A percentile compares a stretch with the other conserved stretches of the same genome.
Evolutionary conservation across 345 rosid species (phyloP).

Genomic region (Gossypium rotundifolium): DNA sequence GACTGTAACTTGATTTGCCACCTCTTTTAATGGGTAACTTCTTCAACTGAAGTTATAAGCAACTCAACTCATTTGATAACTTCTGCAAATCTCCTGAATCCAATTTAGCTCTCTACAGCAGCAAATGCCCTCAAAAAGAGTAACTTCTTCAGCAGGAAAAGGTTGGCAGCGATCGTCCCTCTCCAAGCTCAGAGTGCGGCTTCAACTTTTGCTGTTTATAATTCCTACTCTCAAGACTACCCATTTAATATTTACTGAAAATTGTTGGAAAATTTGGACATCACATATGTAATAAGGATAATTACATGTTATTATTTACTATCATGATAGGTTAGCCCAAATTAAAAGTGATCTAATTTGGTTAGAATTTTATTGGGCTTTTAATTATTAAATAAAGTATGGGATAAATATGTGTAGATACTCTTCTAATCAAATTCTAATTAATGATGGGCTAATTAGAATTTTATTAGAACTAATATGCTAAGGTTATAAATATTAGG

Average conservation of each 20-base stretch:
- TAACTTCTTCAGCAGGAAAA: neutral
- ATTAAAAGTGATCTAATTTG: too few relatives aligned
- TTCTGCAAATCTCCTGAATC: neutral
- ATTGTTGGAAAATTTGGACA: too few relatives aligned
- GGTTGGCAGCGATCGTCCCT: neutral
- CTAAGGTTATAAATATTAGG: too few relatives aligned
- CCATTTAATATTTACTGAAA: neutral
- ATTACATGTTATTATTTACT: too few relatives aligned
- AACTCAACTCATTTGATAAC: neutral
- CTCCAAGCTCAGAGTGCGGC: neutral
- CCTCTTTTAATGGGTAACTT: constrained; percentile 61
- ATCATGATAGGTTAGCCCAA: too few relatives aligned
- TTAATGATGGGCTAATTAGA: too few relatives aligned
- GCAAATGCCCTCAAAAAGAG: neutral
- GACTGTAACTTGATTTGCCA: constrained; percentile 66
- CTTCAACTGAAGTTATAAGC: neutral
- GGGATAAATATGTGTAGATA: too few relatives aligned
- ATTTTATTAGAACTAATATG: too few relatives aligned
- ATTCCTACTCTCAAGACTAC: neutral
- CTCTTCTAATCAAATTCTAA: too few relatives aligned
- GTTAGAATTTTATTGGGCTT: too few relatives aligned
- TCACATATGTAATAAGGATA: too few relatives aligned
- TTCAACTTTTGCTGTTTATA: neutral
- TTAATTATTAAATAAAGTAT: too few relatives aligned
- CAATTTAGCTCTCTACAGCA: neutral